Conservation (phyloP, 1,284 basidiomycete genomes). For the Pulchroboletus neoregius region DNA sequence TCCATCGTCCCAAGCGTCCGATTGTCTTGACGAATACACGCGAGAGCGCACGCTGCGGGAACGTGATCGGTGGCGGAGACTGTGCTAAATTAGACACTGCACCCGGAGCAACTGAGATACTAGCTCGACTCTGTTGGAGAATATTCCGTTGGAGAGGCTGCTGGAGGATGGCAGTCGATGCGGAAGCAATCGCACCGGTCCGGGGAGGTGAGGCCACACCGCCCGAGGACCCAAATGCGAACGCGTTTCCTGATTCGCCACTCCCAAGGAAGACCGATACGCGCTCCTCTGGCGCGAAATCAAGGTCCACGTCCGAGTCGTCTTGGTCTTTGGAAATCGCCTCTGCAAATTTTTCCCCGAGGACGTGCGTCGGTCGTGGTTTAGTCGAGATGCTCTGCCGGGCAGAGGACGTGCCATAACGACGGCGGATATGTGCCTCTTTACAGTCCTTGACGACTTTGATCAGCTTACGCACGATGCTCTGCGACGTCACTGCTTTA, state of each 20-base stretch:
- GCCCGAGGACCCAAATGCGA: constrained; percentile 29
- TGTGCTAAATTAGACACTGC: constrained; percentile 33
- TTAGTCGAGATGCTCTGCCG: constrained; percentile 33
- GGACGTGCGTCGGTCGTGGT: constrained; percentile 41
- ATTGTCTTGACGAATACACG: constrained; percentile 79
- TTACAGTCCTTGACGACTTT: constrained; percentile 79
- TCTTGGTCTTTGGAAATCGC: constrained; percentile 49
- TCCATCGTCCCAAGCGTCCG: constrained; percentile 78
- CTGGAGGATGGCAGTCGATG: constrained; percentile 34
- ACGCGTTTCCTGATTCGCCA: constrained; percentile 26
- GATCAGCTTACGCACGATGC: constrained; percentile 73
- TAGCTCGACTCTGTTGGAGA: constrained; percentile 37
- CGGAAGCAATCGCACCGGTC: constrained; percentile 24
- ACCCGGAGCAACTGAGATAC: constrained; percentile 27
- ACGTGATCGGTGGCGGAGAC: constrained; percentile 45
- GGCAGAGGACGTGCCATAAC: constrained; percentile 28
- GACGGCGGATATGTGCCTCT: constrained; percentile 53
- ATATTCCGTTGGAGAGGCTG: constrained; percentile 41
- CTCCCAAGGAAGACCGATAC: constrained; percentile 32
- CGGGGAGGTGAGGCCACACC: constrained; percentile 22
- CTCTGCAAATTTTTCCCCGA: constrained; percentile 61
- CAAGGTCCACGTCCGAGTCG: constrained; percentile 70
- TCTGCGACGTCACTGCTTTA: constrained; percentile 39
- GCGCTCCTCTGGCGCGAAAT: constrained; percentile 47
- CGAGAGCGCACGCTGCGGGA: constrained; percentile 63